phyloP scores from a whole-genome alignment of 2,329 filamentous ascomycete genomes.

The Hymenoscyphus repandus region DNA sequence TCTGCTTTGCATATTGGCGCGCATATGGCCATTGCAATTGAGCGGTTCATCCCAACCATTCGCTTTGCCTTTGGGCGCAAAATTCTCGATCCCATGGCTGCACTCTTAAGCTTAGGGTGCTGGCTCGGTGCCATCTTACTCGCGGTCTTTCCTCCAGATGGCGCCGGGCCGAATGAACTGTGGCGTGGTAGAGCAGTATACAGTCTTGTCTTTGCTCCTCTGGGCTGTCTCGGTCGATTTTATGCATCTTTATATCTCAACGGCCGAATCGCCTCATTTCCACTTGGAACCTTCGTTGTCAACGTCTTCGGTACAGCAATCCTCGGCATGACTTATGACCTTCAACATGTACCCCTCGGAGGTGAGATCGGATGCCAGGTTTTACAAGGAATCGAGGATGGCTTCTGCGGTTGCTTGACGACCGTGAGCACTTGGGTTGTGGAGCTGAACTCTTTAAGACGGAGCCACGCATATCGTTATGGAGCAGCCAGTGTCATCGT shows the following conservation, averaged over 20 bases:
- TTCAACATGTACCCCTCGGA: conserved; percentile 60
- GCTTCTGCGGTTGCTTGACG: conserved; percentile 62
- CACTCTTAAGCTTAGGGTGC: conserved; percentile 62
- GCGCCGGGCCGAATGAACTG: conserved; percentile 39
- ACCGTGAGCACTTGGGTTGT: conserved; percentile 64
- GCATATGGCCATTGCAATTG: conserved; percentile 63
- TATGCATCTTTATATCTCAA: conserved; percentile 71
- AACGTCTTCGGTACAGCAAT: conserved; percentile 75
- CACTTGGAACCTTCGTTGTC: conserved; percentile 77
- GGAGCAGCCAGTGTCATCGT: conserved; percentile 54
- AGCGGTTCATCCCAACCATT: conserved; percentile 54
- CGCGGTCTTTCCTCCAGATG: conserved; percentile 63
- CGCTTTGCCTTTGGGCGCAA: conserved; percentile 51
- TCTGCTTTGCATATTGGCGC: conserved; percentile 66
- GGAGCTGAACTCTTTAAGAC: conserved; percentile 50
- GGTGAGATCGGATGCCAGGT: conserved; percentile 61
- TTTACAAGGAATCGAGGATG: conserved; percentile 60
- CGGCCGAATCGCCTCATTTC: conserved; percentile 59
- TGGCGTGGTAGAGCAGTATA: conserved; percentile 78
- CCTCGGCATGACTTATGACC: conserved; percentile 70
- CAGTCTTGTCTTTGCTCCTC: conserved; percentile 73
- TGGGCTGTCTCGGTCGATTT: conserved; percentile 72
- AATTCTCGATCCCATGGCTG: conserved; percentile 57
- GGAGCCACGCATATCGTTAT: conserved; percentile 63
- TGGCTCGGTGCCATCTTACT: conserved; percentile 78